Evolutionary conservation across 2,329 filamentous ascomycete genomes (phyloP).

Genomic region (Fusarium sp.): DNA sequence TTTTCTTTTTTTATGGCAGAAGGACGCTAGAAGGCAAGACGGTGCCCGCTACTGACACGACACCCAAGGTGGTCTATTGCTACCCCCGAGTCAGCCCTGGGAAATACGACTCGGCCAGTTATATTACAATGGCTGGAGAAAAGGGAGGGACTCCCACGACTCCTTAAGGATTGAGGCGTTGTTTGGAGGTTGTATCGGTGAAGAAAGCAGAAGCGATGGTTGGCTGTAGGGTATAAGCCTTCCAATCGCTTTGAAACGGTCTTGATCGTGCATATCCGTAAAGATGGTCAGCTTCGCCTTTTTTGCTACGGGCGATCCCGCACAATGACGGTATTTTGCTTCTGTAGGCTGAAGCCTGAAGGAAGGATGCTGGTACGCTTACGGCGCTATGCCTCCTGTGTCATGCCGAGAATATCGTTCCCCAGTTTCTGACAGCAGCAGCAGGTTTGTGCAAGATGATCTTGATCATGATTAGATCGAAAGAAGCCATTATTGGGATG

Average conservation of each 20-base stretch:
- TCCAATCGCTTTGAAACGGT: constrained; percentile 24
- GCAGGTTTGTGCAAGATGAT: constrained; percentile 8
- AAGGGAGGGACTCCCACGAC: neutral
- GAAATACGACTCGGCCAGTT: constrained; percentile 22
- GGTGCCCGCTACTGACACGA: constrained; percentile 13
- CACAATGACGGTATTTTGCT: constrained; percentile 6
- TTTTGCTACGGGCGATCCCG: constrained; percentile 9
- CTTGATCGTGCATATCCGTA: neutral
- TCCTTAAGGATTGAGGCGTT: neutral
- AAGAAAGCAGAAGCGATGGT: neutral
- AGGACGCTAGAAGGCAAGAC: constrained; percentile 27
- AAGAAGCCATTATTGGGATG: neutral
- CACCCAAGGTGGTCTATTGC: neutral
- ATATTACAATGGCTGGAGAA: neutral
- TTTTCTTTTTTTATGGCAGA: constrained; percentile 29
- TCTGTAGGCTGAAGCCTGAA: constrained; percentile 3
- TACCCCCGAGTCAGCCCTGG: constrained; percentile 24
- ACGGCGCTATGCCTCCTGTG: constrained; percentile 1
- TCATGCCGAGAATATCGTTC: neutral
- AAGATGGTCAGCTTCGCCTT: neutral
- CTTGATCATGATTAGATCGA: constrained; percentile 15
- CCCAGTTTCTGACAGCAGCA: neutral
- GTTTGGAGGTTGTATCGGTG: neutral
- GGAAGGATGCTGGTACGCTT: constrained; percentile 23
- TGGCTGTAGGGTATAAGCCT: neutral